Evolutionary conservation across 495 filamentous ascomycete genomes (phyloP).

Genomic region (Penicillium riverlandense): DNA sequence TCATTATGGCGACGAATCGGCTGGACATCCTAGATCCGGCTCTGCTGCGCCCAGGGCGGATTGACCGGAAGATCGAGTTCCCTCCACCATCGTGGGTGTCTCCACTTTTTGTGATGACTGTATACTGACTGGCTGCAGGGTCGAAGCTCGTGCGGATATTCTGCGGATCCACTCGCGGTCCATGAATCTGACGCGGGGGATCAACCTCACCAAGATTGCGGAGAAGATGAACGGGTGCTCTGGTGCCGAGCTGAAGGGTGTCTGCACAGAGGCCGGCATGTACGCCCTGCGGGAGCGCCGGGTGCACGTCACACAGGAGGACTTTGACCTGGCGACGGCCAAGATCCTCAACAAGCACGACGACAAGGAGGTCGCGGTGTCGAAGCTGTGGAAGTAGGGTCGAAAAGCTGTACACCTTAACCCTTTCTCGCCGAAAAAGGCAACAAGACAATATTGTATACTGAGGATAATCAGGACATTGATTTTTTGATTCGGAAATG

Average conservation of each 20-base stretch:
- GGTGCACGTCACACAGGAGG: constrained; percentile 97
- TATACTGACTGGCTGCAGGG: constrained; percentile 31
- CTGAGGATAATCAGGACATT: no score
- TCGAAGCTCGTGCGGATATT: constrained; percentile 96
- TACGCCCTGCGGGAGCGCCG: constrained; percentile 90
- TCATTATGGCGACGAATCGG: constrained; percentile 99
- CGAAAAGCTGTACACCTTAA: no score
- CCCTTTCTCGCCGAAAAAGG: no score
- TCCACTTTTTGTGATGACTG: background rate
- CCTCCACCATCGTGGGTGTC: constrained; percentile 73
- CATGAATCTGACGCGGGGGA: constrained; percentile 97
- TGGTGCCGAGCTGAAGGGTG: constrained; percentile 93
- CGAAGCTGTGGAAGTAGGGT: constrained; percentile 91
- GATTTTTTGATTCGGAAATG: no score
- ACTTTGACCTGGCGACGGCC: constrained; percentile 96
- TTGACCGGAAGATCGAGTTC: constrained; percentile 99
- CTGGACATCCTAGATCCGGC: constrained; percentile 96
- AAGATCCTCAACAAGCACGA: constrained; percentile 99
- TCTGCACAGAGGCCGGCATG: constrained; percentile 97
- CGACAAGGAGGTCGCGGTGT: constrained; percentile 88
- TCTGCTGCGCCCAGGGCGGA: constrained; percentile 85
- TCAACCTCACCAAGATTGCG: constrained; percentile 96
- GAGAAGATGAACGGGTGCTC: constrained; percentile 99
- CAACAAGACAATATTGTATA: constrained; percentile 12
- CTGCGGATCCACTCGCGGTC: constrained; percentile 91